Conservation (phyloP, 1,139 yeast genomes). For the Hansenula anomala region DNA sequence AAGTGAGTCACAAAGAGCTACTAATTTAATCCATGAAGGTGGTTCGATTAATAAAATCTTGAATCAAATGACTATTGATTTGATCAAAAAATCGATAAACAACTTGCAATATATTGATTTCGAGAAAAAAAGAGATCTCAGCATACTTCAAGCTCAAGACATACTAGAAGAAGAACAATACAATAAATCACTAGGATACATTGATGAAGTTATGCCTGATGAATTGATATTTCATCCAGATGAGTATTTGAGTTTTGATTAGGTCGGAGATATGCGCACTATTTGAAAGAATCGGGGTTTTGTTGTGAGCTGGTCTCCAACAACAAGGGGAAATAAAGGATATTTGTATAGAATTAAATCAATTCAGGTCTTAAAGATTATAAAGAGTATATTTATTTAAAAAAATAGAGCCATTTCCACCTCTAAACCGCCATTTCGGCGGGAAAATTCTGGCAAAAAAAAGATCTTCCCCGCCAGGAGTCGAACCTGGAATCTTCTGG, state of each 20-base stretch:
- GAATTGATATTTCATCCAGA: constrained; percentile 6
- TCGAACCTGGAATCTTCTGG: constrained; percentile 95
- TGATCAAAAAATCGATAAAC: constrained; percentile 19
- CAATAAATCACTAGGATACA: no score
- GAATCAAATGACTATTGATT: constrained; percentile 16
- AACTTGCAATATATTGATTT: constrained; percentile 16
- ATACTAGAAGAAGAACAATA: neutral
- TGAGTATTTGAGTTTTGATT: constrained; percentile 8
- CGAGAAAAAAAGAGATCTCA: constrained; percentile 9
- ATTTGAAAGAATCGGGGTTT: no score
- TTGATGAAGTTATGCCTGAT: neutral
- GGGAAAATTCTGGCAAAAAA: no score
- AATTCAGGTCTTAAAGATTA: no score
- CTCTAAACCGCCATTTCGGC: no score
- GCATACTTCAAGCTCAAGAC: no score
- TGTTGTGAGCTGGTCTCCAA: no score
- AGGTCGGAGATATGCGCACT: no score
- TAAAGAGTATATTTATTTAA: no score
- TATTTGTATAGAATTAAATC: no score
- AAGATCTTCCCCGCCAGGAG: constrained; percentile 88
- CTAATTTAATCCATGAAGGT: constrained; percentile 13
- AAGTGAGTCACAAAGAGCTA: constrained; percentile 1
- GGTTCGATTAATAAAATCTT: constrained; percentile 17
- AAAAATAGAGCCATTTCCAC: no score
- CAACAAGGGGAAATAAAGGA: no score